Conservation (phyloP, 768 basidiomycete species). For the Gautieria morchelliformis region DNA sequence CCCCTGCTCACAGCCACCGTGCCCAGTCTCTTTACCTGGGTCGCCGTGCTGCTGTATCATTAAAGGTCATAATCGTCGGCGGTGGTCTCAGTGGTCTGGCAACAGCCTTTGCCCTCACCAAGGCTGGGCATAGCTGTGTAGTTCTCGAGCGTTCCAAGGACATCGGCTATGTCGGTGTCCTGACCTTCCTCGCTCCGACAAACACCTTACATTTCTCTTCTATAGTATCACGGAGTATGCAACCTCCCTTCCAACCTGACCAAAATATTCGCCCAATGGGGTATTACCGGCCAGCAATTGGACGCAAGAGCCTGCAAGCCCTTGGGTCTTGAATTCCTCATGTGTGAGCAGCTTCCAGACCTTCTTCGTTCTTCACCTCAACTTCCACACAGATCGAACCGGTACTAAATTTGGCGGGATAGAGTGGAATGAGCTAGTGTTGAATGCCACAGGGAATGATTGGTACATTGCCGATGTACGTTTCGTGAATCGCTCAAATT, state of each 20-base stretch:
- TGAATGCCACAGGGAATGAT: constrained; percentile 38
- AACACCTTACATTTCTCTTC: neutral
- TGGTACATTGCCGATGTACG: constrained; percentile 42
- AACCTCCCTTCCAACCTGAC: constrained; percentile 49
- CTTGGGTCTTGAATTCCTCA: constrained; percentile 27
- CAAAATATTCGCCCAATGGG: constrained; percentile 46
- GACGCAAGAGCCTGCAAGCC: constrained; percentile 27
- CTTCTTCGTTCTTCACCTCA: neutral
- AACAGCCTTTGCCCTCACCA: constrained; percentile 42
- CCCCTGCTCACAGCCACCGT: neutral
- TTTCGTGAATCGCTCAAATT: neutral
- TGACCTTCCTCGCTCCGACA: neutral
- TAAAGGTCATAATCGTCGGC: constrained; percentile 26
- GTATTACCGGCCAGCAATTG: constrained; percentile 32
- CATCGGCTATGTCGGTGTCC: constrained; percentile 26
- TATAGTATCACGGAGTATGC: neutral
- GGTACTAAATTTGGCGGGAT: constrained; percentile 37
- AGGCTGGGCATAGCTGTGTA: constrained; percentile 50
- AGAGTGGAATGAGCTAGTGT: constrained; percentile 37
- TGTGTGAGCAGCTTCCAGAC: constrained; percentile 12
- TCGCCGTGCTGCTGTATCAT: constrained; percentile 9
- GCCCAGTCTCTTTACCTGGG: neutral
- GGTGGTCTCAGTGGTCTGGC: constrained; percentile 46
- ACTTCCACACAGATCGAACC: constrained; percentile 26
- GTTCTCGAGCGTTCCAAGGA: constrained; percentile 43